Evolutionary conservation across 768 basidiomycete genomes (phyloP).

Genomic region (Rhizopogon vulgaris): DNA sequence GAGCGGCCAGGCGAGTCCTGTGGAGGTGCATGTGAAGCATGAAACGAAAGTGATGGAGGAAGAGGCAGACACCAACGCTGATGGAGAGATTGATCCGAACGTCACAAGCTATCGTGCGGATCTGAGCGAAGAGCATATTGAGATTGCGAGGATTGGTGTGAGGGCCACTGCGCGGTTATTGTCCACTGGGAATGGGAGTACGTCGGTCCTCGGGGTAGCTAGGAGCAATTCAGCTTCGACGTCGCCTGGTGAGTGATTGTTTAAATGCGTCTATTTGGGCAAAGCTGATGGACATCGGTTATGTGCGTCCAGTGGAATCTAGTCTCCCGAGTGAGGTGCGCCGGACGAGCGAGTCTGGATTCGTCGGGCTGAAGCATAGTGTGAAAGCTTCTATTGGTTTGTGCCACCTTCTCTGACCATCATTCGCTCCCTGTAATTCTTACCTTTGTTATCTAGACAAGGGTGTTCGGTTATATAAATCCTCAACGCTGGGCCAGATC

Average conservation of each 20-base stretch:
- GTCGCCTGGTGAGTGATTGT: slow-evolving; percentile 1
- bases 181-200: slow-evolving; percentile 18
- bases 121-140: slow-evolving; percentile 22
- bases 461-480: slow-evolving; percentile 62
- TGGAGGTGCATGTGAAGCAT: slow-evolving; percentile 1
- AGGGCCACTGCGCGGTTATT: slow-evolving; percentile 24
- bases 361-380: slow-evolving; percentile 57
- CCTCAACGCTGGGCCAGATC: slow-evolving; percentile 44
- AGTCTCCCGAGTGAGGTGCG: slow-evolving; percentile 20
- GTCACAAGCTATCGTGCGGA: slow-evolving; percentile 5
- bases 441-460: slow-evolving; percentile 41
- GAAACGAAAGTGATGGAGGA: background rate
- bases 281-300: background rate
- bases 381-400: slow-evolving; percentile 71
- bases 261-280: background rate
- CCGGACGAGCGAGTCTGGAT: slow-evolving; percentile 30
- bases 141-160: slow-evolving; percentile 23
- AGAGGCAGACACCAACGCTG: slow-evolving; percentile 6
- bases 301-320: slow-evolving; percentile 5
- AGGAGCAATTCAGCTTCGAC: slow-evolving; percentile 9
- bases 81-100: slow-evolving; percentile 3
- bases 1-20: slow-evolving; percentile 1
- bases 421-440: background rate
- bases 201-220: slow-evolving; percentile 8
- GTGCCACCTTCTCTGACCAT: slow-evolving; percentile 7